Base-by-base conservation (phyloP, 768 basidiomycete species). In the Rickenella mellea region DNA sequence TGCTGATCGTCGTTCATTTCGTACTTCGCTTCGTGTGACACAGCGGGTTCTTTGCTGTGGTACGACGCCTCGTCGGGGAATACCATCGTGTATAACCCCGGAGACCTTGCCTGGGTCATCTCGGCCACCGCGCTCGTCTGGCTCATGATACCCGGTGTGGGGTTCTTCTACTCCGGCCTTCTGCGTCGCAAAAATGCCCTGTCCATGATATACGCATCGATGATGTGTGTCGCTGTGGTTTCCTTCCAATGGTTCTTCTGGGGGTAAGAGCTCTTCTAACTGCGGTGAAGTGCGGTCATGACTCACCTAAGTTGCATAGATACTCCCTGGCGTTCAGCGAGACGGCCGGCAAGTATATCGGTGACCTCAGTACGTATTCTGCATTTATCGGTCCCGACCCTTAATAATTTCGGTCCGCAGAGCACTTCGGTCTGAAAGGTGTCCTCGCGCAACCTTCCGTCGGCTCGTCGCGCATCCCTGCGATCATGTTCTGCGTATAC, bases 221-320 rank as follows among this genome's bases (percentile, higher is more conserved):
- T 91, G 72, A 72, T 83, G 51, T 74, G 76, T 0, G 54, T 91
- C 10, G 91, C 80, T 0, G 73, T 85, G 51, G 85, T 90, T 25
- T 81, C 81, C 4, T 90, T 91, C 66, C 48, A 91, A 83, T 93
- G 90, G 90, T 92, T 90, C 69, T 92, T 94, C 71, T 96, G 93
- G 93, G 93, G 93, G 48, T 55, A 30, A 30, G 15, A 30, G 15
- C 29, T 30, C 3, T 36, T 22, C 5, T 3, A 36, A 3, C 33
- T 10, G 11, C 19, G 5, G 10, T 26, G 27, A 9, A 4, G 5
- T 24, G 2, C 2, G 8, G 11, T 2, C 3, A n/a, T 10, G 3
- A 1, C 24, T 36, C 33, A 19, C 24, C 33, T 36, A 22, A 22
- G 33, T n/a, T n/a, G n/a, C n/a, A 5, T 39, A 60, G 57, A 2